Evolutionary conservation across 352 stramenopile species (phyloP).

Genomic region (Globisporangium paroecandrum): DNA sequence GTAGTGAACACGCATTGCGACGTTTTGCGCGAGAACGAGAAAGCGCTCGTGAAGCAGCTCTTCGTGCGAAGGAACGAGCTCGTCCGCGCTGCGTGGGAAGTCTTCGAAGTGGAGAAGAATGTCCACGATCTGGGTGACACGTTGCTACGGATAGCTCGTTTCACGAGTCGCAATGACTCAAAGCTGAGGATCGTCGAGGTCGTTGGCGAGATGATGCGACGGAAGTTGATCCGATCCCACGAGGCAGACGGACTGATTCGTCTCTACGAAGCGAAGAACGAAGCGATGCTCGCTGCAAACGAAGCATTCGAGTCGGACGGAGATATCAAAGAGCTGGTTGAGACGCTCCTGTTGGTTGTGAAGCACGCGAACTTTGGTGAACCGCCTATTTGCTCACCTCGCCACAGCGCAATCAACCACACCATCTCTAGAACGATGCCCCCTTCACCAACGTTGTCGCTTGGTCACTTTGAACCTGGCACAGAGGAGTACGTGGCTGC

Average conservation of each 20-base stretch:
- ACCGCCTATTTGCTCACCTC: conserved; percentile 22
- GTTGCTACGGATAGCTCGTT: conserved; percentile 47
- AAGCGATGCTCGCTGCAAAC: conserved; percentile 64
- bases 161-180: conserved; percentile 43
- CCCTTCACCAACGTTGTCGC: conserved; percentile 7
- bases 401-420: conserved; percentile 11
- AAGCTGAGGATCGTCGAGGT: conserved; percentile 57
- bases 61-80: conserved; percentile 45
- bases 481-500: conserved; percentile 27
- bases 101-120: conserved; percentile 45
- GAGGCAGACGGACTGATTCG: conserved; percentile 62
- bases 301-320: conserved; percentile 71
- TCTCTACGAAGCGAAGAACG: conserved; percentile 67
- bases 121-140: conserved; percentile 44
- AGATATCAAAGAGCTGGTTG: conserved; percentile 71
- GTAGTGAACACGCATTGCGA: conserved; percentile 41
- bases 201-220: conserved; percentile 64
- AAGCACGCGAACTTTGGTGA: conserved; percentile 72
- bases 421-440: not conserved
- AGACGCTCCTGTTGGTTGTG: conserved; percentile 76
- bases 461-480: conserved; percentile 8
- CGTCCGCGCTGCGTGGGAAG: conserved; percentile 47
- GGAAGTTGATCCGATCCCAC: conserved; percentile 37
- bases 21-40: conserved; percentile 26
- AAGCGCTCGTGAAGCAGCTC: conserved; percentile 41